Base-by-base conservation (phyloP, 208 protist species). In the Crithidia mellificae region DNA sequence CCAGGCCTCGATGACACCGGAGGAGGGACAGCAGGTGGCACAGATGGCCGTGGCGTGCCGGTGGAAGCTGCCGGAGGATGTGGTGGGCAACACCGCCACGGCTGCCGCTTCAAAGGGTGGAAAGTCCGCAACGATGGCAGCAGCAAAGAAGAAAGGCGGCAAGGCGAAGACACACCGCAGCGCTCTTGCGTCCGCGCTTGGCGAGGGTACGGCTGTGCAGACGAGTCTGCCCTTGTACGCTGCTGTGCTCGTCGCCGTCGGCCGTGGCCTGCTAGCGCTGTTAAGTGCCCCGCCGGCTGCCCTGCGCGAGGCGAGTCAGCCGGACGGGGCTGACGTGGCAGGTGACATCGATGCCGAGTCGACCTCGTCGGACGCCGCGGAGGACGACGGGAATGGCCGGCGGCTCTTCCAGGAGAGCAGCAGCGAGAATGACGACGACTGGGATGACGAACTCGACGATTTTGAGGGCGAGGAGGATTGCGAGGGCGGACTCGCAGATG, bases 181-280 rank as follows among this genome's bases (percentile, higher is more conserved):
- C 22, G 29, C 68, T 19, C 32, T 50, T 19, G 14, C 12, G 51
- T 47, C 62, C 36, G 22, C 59, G 44, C 30, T 72, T 50, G 29
- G 34, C 30, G 24, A 32, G 11, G 53, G 54, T 9, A 52, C 52
- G n/a, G 50, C 24, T 6, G 62, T 75, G 29, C 55, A 68, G 47
- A 68, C 69, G 44, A 57, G 49, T 22, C 44, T 68, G 36, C 69
- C 69, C 0, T 24, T 75, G 61, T 75, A 65, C 46, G 62, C 69
- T 4, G 69, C 52, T 8, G 52, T 75, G 0, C 62, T 75, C 4
- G 62, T 75, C 24, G 41, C 61, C 0, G 69, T 68, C 12, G 69
- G 69, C 24, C 69, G 69, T 24, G 69, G 69, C 6, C 17, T 75
- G 24, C 39, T 75, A 38, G 36, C 54, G 62, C 56, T 75, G 44